Evolutionary conservation across 2,329 filamentous ascomycete species (phyloP).

Genomic region (Colletotrichum noveboracense): DNA sequence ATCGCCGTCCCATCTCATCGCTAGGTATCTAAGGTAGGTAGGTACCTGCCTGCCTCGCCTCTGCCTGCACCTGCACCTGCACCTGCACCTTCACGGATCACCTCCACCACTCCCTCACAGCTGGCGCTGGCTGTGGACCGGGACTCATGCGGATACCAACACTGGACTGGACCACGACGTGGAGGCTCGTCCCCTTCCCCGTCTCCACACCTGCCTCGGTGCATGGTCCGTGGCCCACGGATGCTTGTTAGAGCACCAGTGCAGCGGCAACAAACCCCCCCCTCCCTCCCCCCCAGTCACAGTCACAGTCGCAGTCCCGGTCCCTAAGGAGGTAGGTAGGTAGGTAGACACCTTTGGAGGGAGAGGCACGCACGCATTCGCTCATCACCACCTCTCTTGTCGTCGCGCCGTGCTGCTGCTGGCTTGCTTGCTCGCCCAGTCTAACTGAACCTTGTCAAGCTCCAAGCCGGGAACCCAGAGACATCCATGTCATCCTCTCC

Average conservation of each 20-base stretch:
- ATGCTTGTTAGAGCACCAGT: slow-evolving; percentile 4
- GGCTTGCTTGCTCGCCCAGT: not conserved
- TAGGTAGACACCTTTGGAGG: not conserved
- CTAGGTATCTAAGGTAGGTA: too few species aligned
- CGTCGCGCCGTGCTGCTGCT: not conserved
- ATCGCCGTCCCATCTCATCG: not conserved
- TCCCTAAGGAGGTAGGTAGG: not conserved
- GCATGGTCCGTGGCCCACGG: not conserved
- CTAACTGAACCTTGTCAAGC: not conserved
- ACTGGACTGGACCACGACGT: not conserved
- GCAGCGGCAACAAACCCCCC: not conserved
- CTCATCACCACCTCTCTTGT: not conserved
- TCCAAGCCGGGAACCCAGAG: not conserved
- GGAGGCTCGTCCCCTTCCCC: not conserved
- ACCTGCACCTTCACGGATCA: not conserved
- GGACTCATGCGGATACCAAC: not conserved
- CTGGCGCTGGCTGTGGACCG: not conserved
- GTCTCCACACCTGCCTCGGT: not conserved
- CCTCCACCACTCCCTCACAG: not conserved
- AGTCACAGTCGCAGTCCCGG: not conserved
- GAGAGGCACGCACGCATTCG: not conserved
- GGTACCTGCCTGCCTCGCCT: not conserved
- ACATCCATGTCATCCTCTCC: slow-evolving; percentile 16
- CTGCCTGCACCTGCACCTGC: not conserved
- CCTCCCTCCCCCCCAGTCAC: not conserved